Percentiles rank a stretch among this genome's conserved stretches.
Conservation (phyloP, 108 stramenopile genomes). For the Discostella pseudostelligera region DNA sequence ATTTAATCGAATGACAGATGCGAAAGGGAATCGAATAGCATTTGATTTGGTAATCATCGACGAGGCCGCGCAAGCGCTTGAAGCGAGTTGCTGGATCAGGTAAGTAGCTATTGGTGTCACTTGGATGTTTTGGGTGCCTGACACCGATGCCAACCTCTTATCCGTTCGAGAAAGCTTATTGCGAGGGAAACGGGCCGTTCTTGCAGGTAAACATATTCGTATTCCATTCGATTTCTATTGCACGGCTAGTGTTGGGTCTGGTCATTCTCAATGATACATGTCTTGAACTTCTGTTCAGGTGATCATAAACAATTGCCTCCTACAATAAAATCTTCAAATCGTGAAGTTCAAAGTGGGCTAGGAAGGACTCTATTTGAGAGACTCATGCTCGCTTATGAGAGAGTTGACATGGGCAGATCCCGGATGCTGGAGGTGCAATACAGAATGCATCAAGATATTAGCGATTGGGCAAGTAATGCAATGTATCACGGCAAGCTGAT, state of each 20-base stretch:
- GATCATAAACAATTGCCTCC: conserved; percentile 99
- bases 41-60: conserved; percentile 99
- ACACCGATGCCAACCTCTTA: no score
- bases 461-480: conserved; percentile 90
- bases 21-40: conserved; percentile 46
- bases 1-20: conserved; percentile 52
- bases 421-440: conserved; percentile 93
- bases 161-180: conserved; percentile 61
- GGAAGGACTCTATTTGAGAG: conserved; percentile 94
- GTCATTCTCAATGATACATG: no score
- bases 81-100: conserved; percentile 90
- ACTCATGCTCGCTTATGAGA: conserved; percentile 73
- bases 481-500: conserved; percentile 80
- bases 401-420: conserved; percentile 1
- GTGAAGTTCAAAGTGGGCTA: conserved; percentile 60
- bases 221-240: neutral
- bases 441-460: conserved; percentile 92
- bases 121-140: conserved; percentile 1
- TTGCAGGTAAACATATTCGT: conserved; percentile 61
- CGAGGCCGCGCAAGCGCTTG: conserved; percentile 97
- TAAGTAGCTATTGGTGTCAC: conserved; percentile 3
- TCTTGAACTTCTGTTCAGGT: conserved; percentile 43
- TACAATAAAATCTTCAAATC: conserved; percentile 73
- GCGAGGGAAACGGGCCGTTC: conserved; percentile 74
- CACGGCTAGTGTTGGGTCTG: neutral